Evolutionary conservation across 129 eudicot species (phyloP).

Genomic region (Artemisia annua): DNA sequence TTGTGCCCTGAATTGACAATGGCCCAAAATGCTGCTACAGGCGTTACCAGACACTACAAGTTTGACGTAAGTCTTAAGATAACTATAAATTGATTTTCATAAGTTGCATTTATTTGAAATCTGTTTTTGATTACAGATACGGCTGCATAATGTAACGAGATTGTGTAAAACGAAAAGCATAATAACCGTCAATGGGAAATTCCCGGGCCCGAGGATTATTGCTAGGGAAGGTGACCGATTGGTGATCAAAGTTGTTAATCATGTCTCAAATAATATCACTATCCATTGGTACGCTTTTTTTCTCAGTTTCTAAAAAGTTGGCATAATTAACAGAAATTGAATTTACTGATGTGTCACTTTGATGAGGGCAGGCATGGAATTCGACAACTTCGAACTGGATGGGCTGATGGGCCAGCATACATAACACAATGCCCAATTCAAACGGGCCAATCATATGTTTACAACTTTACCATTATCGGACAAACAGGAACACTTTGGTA

Average conservation of each 20-base stretch:
- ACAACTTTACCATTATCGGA: conserved; percentile 30
- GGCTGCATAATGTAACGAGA: conserved; percentile 53
- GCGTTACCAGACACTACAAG: conserved; percentile 49
- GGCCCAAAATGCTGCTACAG: conserved; percentile 25
- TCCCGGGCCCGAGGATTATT: conserved; percentile 50
- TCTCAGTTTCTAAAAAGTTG: no score
- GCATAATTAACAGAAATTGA: no score
- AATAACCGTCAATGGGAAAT: conserved; percentile 54
- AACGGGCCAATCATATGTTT: conserved; percentile 45
- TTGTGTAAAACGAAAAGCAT: conserved; percentile 52
- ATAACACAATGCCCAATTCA: conserved; percentile 67
- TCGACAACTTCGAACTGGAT: conserved; percentile 6
- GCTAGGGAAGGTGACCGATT: conserved; percentile 64
- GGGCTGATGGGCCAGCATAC: conserved; percentile 53
- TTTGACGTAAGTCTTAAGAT: conserved; percentile 36
- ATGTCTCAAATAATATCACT: conserved; percentile 46
- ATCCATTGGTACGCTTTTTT: conserved; percentile 43
- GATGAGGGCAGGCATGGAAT: conserved; percentile 30
- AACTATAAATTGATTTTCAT: neutral
- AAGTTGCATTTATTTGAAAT: neutral
- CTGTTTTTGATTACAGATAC: conserved; percentile 32
- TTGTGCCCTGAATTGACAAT: conserved; percentile 26
- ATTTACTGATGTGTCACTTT: neutral
- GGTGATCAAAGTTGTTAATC: conserved; percentile 47
- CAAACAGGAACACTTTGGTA: conserved; percentile 11